Evolutionary conservation across 768 basidiomycete species (phyloP).

Genomic region (Agaricus sinodeliciosus): DNA sequence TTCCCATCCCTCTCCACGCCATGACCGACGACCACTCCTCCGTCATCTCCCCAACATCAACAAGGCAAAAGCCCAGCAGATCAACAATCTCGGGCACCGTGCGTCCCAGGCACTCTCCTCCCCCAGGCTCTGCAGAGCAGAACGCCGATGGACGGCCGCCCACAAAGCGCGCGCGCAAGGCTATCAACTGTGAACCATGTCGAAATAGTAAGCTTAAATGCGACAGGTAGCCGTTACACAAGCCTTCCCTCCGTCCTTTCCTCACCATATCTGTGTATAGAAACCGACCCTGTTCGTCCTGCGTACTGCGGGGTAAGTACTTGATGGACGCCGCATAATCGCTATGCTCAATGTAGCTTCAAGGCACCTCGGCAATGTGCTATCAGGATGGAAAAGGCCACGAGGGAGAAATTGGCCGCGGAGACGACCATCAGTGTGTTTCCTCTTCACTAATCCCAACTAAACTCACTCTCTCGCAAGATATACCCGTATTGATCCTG

Average conservation of each 20-base stretch:
- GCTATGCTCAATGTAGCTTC: constrained; percentile 18
- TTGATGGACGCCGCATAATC: constrained; percentile 15
- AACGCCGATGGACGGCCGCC: constrained; percentile 54
- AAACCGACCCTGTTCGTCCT: constrained; percentile 85
- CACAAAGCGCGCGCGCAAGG: constrained; percentile 78
- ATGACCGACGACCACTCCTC: constrained; percentile 34
- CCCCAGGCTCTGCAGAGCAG: constrained; percentile 34
- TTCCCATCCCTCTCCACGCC: constrained; percentile 16
- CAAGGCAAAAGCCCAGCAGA: constrained; percentile 36
- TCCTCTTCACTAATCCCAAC: constrained; percentile 12
- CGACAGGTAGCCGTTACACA: constrained; percentile 51
- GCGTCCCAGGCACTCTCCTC: constrained; percentile 45
- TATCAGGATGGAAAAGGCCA: constrained; percentile 70
- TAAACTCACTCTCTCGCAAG: constrained; percentile 19
- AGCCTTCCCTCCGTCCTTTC: constrained; percentile 4
- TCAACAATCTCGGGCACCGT: constrained; percentile 35
- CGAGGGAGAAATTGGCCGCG: constrained; percentile 45
- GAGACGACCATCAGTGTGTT: constrained; percentile 51
- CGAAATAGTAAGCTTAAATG: constrained; percentile 85
- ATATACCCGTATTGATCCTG: constrained; percentile 50
- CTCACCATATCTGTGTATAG: constrained; percentile 28
- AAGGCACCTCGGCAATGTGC: constrained; percentile 76
- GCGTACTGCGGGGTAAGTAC: constrained; percentile 68
- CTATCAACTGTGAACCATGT: constrained; percentile 87
- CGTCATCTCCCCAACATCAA: constrained; percentile 29